Evolutionary conservation across 2,329 filamentous ascomycete genomes (phyloP).

Genomic region (Xylariaceae sp.): DNA sequence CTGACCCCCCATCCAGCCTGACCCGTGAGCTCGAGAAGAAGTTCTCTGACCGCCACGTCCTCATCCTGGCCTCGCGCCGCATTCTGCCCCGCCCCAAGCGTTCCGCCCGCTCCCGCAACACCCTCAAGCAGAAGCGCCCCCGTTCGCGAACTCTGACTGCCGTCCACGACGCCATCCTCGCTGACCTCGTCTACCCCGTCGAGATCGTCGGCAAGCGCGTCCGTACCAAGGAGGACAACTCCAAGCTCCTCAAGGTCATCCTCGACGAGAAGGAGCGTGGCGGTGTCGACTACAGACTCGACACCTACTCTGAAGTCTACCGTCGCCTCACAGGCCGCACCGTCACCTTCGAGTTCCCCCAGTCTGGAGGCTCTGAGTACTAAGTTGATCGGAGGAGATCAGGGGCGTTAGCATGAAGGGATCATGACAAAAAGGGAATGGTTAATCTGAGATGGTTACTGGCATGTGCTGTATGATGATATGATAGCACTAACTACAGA

Average conservation of each 20-base stretch:
- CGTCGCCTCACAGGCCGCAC: conserved; percentile 92
- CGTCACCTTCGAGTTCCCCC: conserved; percentile 98
- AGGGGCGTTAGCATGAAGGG: conserved; percentile 2
- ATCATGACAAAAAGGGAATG: conserved; percentile 6
- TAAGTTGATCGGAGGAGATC: conserved; percentile 49
- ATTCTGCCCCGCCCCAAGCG: conserved; percentile 98
- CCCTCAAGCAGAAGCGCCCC: conserved; percentile 97
- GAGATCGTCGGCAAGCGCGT: conserved; percentile 99
- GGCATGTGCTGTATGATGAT: conserved; percentile 23
- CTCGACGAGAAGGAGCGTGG: conserved; percentile 99
- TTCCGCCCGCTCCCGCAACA: conserved; percentile 92
- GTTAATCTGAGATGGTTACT: conserved; percentile 21
- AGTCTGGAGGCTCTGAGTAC: conserved; percentile 73
- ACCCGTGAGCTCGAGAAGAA: conserved; percentile 99
- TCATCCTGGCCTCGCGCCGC: conserved; percentile 98
- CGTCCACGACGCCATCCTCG: conserved; percentile 97
- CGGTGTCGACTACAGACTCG: conserved; percentile 98
- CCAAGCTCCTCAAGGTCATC: conserved; percentile 98
- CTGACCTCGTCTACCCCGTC: conserved; percentile 97
- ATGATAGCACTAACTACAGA: conserved; percentile 23
- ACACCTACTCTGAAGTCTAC: conserved; percentile 99
- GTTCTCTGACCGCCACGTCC: conserved; percentile 99
- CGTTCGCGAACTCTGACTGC: conserved; percentile 96
- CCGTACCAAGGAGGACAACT: conserved; percentile 97
- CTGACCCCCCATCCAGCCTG: conserved; percentile 57